A percentile compares a stretch with the other conserved stretches of the same genome.
These are phyloP conservation scores for Gryganskiella cystojenkinii DNA, from an alignment of 192 early-diverging fungal genomes.

Conservation along the genomic window DNA sequence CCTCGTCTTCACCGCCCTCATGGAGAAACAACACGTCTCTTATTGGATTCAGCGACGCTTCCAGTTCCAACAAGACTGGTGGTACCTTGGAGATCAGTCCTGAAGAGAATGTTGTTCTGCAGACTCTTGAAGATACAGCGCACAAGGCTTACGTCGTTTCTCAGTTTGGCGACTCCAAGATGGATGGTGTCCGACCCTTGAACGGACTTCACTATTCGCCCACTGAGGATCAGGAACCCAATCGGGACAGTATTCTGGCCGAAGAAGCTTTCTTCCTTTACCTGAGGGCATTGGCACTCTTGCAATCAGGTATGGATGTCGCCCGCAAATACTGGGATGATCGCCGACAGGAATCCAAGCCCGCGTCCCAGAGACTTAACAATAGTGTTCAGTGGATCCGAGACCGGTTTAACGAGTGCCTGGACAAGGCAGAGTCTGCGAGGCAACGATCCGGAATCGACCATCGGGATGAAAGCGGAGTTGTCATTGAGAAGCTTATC, in stretches of 20 bases:
- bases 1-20: slow-evolving; percentile 60
- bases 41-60: slow-evolving; percentile 35
- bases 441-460: slow-evolving; percentile 63
- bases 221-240: slow-evolving; percentile 44
- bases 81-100: slow-evolving; percentile 11
- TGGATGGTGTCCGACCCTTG: slow-evolving; percentile 62
- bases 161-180: slow-evolving; percentile 69
- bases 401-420: slow-evolving; percentile 88
- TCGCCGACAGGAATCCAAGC: slow-evolving; percentile 52
- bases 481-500: slow-evolving; percentile 74
- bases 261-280: slow-evolving; percentile 81
- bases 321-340: slow-evolving; percentile 67
- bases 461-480: slow-evolving; percentile 61
- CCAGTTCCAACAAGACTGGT: slow-evolving; percentile 6
- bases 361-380: slow-evolving; percentile 53
- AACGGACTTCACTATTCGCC: slow-evolving; percentile 28
- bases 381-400: slow-evolving; percentile 89
- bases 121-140: slow-evolving; percentile 75
- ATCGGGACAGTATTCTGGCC: slow-evolving; percentile 54
- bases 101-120: slow-evolving; percentile 63
- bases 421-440: slow-evolving; percentile 83
- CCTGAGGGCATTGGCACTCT: slow-evolving; percentile 71
- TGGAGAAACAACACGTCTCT: slow-evolving; percentile 40
- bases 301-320: slow-evolving; percentile 67
- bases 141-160: slow-evolving; percentile 78